These are phyloP conservation scores for Globisporangium emineosum DNA, from an alignment of 352 stramenopile species.

Conservation along the genomic window DNA sequence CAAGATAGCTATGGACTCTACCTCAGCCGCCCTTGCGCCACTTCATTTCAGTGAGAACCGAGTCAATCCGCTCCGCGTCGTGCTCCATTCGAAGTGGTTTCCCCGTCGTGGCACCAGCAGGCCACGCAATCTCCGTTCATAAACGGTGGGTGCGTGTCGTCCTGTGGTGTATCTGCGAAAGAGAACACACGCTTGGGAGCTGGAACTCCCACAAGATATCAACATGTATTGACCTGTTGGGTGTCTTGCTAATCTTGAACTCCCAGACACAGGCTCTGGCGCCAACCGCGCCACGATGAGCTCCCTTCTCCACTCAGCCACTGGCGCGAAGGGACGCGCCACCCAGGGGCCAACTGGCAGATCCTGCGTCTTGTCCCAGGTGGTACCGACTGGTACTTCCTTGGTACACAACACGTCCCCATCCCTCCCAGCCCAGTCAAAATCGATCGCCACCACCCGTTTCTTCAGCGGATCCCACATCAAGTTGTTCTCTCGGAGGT, in stretches of 20 bases:
- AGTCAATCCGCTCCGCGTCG: not conserved
- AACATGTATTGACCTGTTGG: not conserved
- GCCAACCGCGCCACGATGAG: too few species aligned
- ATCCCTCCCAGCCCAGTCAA: constrained; percentile 30
- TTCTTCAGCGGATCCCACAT: constrained; percentile 25
- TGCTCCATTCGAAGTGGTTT: not conserved
- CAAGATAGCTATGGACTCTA: too few species aligned
- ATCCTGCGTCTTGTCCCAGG: not conserved
- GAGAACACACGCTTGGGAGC: constrained; percentile 1
- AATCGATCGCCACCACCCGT: constrained; percentile 34
- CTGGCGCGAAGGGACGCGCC: not conserved
- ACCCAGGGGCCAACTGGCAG: not conserved
- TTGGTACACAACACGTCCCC: constrained; percentile 3
- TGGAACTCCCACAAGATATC: constrained; percentile 3
- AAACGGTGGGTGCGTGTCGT: constrained; percentile 26
- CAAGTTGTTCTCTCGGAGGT: constrained; percentile 19
- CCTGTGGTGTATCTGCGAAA: constrained; percentile 3
- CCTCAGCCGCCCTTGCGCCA: too few species aligned
- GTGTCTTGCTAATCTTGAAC: not conserved
- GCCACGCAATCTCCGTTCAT: constrained; percentile 27
- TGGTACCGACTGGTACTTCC: not conserved
- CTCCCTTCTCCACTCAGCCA: not conserved
- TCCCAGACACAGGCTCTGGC: not conserved
- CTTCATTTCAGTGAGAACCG: not conserved
- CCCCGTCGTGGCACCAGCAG: constrained; percentile 17